These are phyloP conservation scores for Scenedesmus sp. DNA, from an alignment of 163 green algal species.

Conservation along the genomic window DNA sequence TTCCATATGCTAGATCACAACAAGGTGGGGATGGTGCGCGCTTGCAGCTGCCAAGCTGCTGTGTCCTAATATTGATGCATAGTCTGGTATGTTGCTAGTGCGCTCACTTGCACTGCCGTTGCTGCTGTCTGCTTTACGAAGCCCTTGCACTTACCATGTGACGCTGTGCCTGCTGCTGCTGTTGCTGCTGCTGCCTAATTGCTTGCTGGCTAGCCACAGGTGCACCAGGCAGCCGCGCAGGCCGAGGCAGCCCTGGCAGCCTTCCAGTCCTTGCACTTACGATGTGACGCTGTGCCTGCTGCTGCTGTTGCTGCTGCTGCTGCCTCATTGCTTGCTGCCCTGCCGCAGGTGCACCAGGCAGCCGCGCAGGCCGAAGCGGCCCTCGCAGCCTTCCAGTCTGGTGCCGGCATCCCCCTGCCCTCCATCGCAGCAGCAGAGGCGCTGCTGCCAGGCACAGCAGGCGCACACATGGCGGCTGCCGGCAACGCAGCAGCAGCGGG, in stretches of 20 bases:
- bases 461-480: constrained; percentile 39
- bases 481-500: constrained; percentile 21
- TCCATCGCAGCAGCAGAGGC: background rate
- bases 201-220: no score
- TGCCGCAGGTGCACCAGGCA: constrained; percentile 26
- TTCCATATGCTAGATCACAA: no score
- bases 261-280: constrained; percentile 53
- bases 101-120: no score
- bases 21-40: constrained; percentile 58
- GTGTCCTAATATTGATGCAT: no score
- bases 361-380: constrained; percentile 66
- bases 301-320: background rate
- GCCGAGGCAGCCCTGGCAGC: constrained; percentile 72
- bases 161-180: no score
- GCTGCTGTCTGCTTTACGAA: no score
- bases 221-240: constrained; percentile 17
- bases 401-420: background rate
- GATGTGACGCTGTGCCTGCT: background rate
- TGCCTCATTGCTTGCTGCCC: no score
- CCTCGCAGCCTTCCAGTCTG: constrained; percentile 68
- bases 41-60: background rate
- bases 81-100: no score
- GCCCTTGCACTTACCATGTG: no score
- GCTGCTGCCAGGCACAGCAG: background rate
- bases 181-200: no score